Evolutionary conservation across 73 alveolate genomes (phyloP), one percentile per base, ranked within the genome.

Genomic region (Tetrahymena malaccensis): DNA sequence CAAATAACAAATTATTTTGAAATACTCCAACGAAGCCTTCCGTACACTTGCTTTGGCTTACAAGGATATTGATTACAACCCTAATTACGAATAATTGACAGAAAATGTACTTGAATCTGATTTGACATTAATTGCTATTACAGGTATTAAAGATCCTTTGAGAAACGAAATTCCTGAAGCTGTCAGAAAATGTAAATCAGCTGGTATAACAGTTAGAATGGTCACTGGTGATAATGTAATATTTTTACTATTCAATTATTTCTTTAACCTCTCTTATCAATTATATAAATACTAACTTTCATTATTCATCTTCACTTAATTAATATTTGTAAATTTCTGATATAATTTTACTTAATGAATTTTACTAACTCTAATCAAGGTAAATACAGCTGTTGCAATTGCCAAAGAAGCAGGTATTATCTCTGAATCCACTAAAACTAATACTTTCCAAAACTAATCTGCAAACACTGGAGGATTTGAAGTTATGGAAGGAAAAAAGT

Each of bases 201-300:
- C 99, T 27, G 99, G 99, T 85, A 97, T 99, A 21, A 97, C 96
- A 34, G 99, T 99, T 0, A 97, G 99, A 97, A 99, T 99, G 99
- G 99, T 99, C 31, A 99, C 99, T 44, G 99, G 99, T 35, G 99
- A 98, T 95, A 98, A 97, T 97, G 94, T 96, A 56, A 96, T 93
- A 31, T 97, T 99, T 15, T 15, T 97, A 98, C 6, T 98, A 5
- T 27, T 25, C 17, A 3, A 70, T 70, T 5, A 4, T n/a, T 7
- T 70, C 0, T 17, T 58, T 8, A 4, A 15, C 22, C 6, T n/a
- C 85, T 37, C 10, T 7, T 37, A 37, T 37, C 7, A 37, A 3
- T 37, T 37, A 37, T 37, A 3, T n/a, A n/a, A n/a, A n/a, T n/a
- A n/a, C n/a, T n/a, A n/a, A n/a, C n/a, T n/a, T n/a, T n/a, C n/a